Percentiles rank a stretch among this genome's conserved stretches.
These are phyloP conservation scores for Podaxis sp. DNA, from an alignment of 768 basidiomycete species.

Conservation along the genomic window DNA sequence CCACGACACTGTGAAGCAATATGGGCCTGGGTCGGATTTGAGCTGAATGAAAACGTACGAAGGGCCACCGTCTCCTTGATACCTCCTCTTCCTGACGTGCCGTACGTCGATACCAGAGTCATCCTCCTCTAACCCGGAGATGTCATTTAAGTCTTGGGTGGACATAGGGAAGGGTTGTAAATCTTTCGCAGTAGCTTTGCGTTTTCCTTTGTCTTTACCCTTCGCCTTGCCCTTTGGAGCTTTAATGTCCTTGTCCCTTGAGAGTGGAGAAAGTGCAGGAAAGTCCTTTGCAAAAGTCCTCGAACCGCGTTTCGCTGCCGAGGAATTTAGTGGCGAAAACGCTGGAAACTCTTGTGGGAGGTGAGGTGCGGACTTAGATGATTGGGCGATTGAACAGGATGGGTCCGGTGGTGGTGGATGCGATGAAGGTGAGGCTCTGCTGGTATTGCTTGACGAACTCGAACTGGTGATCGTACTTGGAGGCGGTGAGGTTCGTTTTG, in stretches of 20 bases:
- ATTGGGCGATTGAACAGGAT: neutral
- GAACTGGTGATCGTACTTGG: neutral
- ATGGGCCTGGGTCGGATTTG: neutral
- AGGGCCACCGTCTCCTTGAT: neutral
- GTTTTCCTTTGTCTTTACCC: neutral
- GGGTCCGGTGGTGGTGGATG: conserved; percentile 5
- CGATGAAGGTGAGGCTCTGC: conserved; percentile 1
- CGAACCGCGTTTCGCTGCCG: neutral
- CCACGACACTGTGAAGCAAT: neutral
- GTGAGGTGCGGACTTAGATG: neutral
- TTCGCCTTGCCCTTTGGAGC: neutral
- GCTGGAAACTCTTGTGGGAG: conserved; percentile 11
- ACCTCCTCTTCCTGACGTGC: conserved; percentile 5
- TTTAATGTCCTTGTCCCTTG: neutral
- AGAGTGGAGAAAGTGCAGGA: conserved; percentile 10
- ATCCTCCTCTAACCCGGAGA: neutral
- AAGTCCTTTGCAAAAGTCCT: neutral
- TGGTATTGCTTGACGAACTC: neutral
- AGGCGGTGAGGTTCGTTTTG: neutral
- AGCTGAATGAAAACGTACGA: neutral
- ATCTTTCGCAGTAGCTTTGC: conserved; percentile 11
- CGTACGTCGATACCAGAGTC: neutral
- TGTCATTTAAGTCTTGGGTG: conserved; percentile 5
- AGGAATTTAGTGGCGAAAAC: conserved; percentile 4
- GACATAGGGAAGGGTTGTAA: conserved; percentile 15